A percentile compares a stretch with the other conserved stretches of the same genome.
These are phyloP conservation scores for Entamoeba histolytica DNA, from an alignment of 208 protist species.

Conservation along the genomic window DNA sequence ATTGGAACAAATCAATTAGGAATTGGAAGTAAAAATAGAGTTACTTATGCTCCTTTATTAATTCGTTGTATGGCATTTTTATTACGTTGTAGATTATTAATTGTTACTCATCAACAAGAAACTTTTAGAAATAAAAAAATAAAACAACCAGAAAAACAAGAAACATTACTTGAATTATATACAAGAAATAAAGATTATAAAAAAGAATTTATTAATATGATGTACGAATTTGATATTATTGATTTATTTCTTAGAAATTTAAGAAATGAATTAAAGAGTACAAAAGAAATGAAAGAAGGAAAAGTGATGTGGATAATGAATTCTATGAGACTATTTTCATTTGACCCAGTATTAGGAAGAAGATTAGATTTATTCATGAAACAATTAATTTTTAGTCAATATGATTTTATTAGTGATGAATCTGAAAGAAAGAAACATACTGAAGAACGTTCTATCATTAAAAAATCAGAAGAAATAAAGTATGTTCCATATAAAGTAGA, in stretches of 20 bases:
- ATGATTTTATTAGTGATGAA: neutral
- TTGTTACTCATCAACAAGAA: neutral
- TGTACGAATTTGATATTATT: neutral
- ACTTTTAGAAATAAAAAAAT: neutral
- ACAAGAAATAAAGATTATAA: neutral
- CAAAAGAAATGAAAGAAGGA: neutral
- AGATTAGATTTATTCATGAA: neutral
- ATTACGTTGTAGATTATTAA: neutral
- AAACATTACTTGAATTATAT: neutral
- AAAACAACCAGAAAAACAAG: neutral
- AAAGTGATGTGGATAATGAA: neutral
- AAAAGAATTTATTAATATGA: neutral
- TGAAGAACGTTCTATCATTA: neutral
- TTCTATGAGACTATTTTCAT: neutral
- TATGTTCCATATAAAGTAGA: neutral
- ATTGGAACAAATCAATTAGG: neutral
- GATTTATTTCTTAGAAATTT: neutral
- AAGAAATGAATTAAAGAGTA: neutral
- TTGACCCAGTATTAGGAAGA: neutral
- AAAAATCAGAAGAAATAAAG: neutral
- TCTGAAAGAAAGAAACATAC: neutral
- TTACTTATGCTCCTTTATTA: neutral
- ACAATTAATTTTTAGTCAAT: neutral
- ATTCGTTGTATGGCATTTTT: neutral
- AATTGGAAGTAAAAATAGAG: neutral